Evolutionary conservation across 192 early-diverging fungal genomes (phyloP).

Genomic region (Mortierella hygrophila): DNA sequence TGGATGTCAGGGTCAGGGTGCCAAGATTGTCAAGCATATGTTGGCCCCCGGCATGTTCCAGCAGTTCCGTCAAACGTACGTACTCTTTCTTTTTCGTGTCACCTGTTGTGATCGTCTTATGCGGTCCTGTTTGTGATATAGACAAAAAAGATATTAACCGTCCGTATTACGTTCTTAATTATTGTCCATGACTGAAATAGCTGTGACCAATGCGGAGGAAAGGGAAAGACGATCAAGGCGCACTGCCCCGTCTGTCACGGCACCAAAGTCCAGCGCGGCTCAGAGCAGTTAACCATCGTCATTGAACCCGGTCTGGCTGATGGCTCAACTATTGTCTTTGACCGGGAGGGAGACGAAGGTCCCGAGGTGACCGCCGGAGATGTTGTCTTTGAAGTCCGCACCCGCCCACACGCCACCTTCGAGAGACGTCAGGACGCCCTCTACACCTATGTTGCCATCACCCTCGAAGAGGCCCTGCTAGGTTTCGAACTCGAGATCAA

Average conservation of each 20-base stretch:
- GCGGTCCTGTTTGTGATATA: too few relatives aligned
- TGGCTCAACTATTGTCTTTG: constrained; percentile 73
- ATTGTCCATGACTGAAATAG: constrained; percentile 10
- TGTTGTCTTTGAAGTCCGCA: constrained; percentile 81
- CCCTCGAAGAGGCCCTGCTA: constrained; percentile 80
- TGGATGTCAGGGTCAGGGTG: constrained; percentile 84
- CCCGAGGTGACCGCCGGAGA: constrained; percentile 93
- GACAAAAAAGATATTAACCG: too few relatives aligned
- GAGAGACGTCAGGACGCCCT: constrained; percentile 82
- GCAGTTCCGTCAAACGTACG: constrained; percentile 87
- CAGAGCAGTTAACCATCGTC: constrained; percentile 81
- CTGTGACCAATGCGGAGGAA: constrained; percentile 92
- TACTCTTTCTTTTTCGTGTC: background rate
- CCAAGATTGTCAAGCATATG: constrained; percentile 85
- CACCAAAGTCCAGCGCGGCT: constrained; percentile 85
- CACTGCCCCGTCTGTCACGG: constrained; percentile 90
- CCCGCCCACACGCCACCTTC: constrained; percentile 80
- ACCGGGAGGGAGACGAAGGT: constrained; percentile 90
- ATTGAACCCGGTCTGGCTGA: constrained; percentile 90
- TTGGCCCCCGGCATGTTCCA: constrained; percentile 95
- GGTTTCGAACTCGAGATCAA: constrained; percentile 83
- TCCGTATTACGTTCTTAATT: background rate
- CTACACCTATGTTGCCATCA: constrained; percentile 82
- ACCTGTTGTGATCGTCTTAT: background rate
- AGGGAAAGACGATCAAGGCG: constrained; percentile 86